Percentiles rank a stretch among this genome's conserved stretches.
Evolutionary conservation across 768 basidiomycete genomes (phyloP).

Genomic region (Mycena vulgaris): DNA sequence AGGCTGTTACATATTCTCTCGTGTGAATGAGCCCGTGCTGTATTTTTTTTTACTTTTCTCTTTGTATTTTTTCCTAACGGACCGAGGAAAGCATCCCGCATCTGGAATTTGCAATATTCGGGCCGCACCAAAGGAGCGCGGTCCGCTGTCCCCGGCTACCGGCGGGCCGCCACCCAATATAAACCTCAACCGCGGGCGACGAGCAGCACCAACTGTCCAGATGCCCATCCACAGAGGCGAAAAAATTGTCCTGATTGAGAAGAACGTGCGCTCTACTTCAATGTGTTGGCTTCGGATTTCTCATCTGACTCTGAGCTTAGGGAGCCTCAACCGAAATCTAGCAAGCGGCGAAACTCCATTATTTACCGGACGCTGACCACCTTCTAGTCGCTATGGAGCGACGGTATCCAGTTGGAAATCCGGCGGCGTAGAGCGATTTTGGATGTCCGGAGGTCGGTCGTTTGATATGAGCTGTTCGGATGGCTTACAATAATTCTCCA

Average conservation of each 20-base stretch:
- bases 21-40: too few species aligned
- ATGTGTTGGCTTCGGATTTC: background rate
- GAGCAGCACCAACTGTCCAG: background rate
- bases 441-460: constrained; percentile 8
- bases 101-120: too few species aligned
- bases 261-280: background rate
- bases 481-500: background rate
- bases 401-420: constrained; percentile 1
- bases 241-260: background rate
- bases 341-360: background rate
- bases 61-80: too few species aligned
- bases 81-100: too few species aligned
- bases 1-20: too few species aligned
- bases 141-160: too few species aligned
- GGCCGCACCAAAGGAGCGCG: too few species aligned
- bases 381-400: background rate
- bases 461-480: background rate
- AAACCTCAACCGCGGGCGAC: background rate
- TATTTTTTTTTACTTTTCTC: too few species aligned
- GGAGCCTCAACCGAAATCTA: constrained; percentile 8
- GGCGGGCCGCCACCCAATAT: too few species aligned
- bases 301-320: background rate
- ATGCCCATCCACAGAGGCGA: constrained; percentile 14
- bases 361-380: background rate
- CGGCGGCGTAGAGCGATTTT: constrained; percentile 6